Conservation (phyloP, 2,329 filamentous ascomycete genomes). For the Aspergillus pseudonomiae region DNA sequence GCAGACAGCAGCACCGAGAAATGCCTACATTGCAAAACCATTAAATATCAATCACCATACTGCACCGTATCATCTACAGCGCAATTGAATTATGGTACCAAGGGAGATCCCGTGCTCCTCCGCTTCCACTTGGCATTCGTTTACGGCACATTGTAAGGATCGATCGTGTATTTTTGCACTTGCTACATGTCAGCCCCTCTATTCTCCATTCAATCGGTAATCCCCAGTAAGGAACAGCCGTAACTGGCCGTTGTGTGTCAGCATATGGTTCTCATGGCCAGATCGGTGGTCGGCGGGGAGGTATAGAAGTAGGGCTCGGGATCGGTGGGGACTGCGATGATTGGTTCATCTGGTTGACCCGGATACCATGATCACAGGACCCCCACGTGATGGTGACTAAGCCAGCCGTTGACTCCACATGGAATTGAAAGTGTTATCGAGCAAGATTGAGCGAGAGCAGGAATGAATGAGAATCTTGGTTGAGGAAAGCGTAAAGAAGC, state of each 20-base stretch:
- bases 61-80: neutral
- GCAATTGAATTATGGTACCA: neutral
- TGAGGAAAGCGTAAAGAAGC: neutral
- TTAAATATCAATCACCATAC: neutral
- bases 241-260: neutral
- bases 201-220: neutral
- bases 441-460: neutral
- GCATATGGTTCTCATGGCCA: neutral
- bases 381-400: constrained; percentile 26
- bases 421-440: constrained; percentile 8
- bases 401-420: constrained; percentile 15
- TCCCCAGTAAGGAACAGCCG: neutral
- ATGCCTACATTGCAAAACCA: neutral
- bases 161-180: neutral
- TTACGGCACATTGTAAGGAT: neutral
- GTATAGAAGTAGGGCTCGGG: constrained; percentile 2
- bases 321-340: constrained; percentile 9
- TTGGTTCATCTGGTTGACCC: constrained; percentile 23
- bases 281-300: neutral
- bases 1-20: neutral
- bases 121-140: neutral
- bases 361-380: constrained; percentile 23
- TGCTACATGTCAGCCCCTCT: neutral
- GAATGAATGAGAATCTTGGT: neutral
- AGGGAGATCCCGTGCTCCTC: neutral